Base-by-base conservation (phyloP, 176 grass and related monocot genomes). In the sorghum (Sorghum bicolor) region DNA sequence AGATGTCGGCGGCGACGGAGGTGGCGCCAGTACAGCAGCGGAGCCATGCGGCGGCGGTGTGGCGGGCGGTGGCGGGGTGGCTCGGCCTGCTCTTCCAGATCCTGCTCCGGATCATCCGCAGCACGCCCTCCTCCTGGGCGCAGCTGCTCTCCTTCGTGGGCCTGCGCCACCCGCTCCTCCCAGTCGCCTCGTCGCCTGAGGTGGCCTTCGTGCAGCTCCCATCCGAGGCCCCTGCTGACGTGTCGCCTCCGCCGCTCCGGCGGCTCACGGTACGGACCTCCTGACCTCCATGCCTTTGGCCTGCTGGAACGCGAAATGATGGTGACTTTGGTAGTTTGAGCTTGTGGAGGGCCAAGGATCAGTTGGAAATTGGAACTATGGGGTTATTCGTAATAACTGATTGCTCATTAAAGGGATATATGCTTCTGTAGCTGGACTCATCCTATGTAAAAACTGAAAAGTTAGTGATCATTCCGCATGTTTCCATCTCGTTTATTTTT, bases 121-220 rank as follows among this genome's bases (percentile, higher is more conserved):
- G 84, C n/a, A 40, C 83, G 77, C 86, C 91, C 31, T 81, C 90
- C 40, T 86, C 86, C 65, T 88, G 78, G 86, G 76, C 62, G 28
- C 88, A 81, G 72, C 55, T 88, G 5, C 72, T 90, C 65, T 84
- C 75, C 76, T 74, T 82, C 71, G 65, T 84, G 20, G 25, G 87
- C 17, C 43, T 88, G 31, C 73, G 81, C 47, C 87, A 83, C 40
- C 38, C 82, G 40, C 71, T 92, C 72, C 75, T 94, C 37, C 64
- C 89, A 31, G 17, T 77, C 28, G 66, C 73, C 71, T 17, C 83
- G 40, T 74, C 58, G 15, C 80, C 80, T 31, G 64, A 73, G 37
- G 71, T 86, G 78, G 70, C 86, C 77, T 94, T 97, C 85, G 90
- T 85, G 85, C 85, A 79, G 67, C 85, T 93, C 15, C 88, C 88